Percentiles rank a stretch among this genome's conserved stretches.
phyloP scores from a whole-genome alignment of 257 asterid species.

The Solanum okadae region DNA sequence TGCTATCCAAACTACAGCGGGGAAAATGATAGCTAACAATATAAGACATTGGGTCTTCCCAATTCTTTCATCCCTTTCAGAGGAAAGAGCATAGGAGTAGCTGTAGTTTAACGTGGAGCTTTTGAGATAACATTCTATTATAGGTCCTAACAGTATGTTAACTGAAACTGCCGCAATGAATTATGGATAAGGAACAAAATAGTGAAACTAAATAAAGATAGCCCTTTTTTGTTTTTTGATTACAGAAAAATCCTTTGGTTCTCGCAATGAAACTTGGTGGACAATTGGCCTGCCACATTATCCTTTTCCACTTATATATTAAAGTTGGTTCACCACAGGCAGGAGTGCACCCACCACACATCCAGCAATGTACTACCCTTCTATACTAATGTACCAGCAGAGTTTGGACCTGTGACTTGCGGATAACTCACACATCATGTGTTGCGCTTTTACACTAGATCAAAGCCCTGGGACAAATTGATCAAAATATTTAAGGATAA shows the following conservation, averaged over 20 bases:
- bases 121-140: not conserved
- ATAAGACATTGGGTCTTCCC: not conserved
- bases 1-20: not conserved
- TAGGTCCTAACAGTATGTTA: not conserved
- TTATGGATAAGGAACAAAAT: not conserved
- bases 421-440: not conserved
- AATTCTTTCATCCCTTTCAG: not conserved
- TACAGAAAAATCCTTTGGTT: not conserved
- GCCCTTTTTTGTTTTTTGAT: not conserved
- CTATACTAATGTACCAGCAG: not conserved
- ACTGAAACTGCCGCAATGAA: not conserved
- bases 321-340: not conserved
- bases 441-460: not conserved
- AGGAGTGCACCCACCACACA: not conserved
- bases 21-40: not conserved
- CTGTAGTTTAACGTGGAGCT: not conserved
- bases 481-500: not conserved
- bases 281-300: not conserved
- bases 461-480: not conserved
- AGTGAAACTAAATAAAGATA: not conserved
- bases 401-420: not conserved
- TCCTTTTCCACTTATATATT: not conserved
- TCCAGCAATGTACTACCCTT: not conserved
- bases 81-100: not conserved
- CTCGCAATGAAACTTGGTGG: not conserved